Evolutionary conservation across 805 yeast species (phyloP).

Genomic region (Candida peoriensis): DNA sequence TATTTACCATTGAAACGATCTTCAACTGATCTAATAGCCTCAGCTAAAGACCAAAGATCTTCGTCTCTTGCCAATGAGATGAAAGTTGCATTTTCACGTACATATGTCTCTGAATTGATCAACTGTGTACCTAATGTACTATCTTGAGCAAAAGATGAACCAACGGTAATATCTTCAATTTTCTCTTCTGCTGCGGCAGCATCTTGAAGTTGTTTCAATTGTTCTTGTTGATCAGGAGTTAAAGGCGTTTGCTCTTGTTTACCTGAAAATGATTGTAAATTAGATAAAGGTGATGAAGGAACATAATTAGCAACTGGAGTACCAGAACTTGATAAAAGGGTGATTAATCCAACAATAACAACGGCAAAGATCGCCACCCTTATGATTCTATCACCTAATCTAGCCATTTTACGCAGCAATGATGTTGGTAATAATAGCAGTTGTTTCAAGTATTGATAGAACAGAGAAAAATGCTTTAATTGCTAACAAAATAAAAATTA

Average conservation of each 20-base stretch:
- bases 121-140: background rate
- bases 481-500: too few relatives aligned
- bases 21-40: constrained; percentile 72
- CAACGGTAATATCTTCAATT: background rate
- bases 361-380: constrained; percentile 16
- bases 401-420: constrained; percentile 12
- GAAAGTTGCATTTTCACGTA: constrained; percentile 68
- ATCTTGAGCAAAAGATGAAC: background rate
- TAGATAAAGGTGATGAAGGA: background rate
- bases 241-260: background rate
- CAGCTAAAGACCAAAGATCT: constrained; percentile 59
- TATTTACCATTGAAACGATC: constrained; percentile 81
- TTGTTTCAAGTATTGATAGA: too few relatives aligned
- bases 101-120: constrained; percentile 9
- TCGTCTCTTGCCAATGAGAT: constrained; percentile 73
- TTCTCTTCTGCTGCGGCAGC: background rate
- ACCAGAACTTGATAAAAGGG: constrained; percentile 12
- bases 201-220: constrained; percentile 1
- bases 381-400: constrained; percentile 17
- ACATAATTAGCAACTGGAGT: background rate
- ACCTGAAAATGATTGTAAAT: background rate
- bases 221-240: constrained; percentile 3
- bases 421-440: background rate
- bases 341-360: constrained; percentile 13
- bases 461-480: too few relatives aligned